Evolutionary conservation across 179 eudicot species (phyloP).

Genomic region (Spergularia azorica): DNA sequence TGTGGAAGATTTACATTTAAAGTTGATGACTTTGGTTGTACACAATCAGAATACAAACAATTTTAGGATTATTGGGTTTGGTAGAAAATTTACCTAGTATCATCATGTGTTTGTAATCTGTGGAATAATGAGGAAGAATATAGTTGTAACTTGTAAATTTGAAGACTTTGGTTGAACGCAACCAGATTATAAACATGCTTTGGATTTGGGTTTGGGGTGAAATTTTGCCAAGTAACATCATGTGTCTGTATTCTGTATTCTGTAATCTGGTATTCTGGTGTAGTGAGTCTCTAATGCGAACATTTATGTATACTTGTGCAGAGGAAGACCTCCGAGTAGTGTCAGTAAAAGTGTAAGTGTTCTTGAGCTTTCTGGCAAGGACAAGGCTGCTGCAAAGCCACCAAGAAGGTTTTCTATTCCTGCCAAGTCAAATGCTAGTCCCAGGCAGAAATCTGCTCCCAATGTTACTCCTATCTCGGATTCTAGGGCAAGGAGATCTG

Average conservation of each 20-base stretch:
- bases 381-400: constrained; percentile 59
- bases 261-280: not conserved
- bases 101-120: not conserved
- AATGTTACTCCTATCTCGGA: constrained; percentile 70
- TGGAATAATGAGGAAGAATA: not conserved
- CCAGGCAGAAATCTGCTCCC: constrained; percentile 43
- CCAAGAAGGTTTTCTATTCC: constrained; percentile 82
- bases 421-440: constrained; percentile 50
- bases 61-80: not conserved
- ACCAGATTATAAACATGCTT: not conserved
- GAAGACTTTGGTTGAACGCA: not conserved
- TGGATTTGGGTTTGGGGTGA: not conserved
- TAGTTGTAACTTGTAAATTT: not conserved
- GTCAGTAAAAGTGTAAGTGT: constrained; percentile 71
- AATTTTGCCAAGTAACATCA: not conserved
- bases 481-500: constrained; percentile 49
- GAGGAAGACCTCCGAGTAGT: constrained; percentile 58
- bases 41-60: not conserved
- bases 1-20: not conserved
- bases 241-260: not conserved
- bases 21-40: not conserved
- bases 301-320: constrained; percentile 19
- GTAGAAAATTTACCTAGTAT: not conserved
- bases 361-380: constrained; percentile 69
- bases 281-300: not conserved